Evolutionary conservation across 805 yeast genomes (phyloP).

Genomic region (Sungouiozyma ichnusensis): DNA sequence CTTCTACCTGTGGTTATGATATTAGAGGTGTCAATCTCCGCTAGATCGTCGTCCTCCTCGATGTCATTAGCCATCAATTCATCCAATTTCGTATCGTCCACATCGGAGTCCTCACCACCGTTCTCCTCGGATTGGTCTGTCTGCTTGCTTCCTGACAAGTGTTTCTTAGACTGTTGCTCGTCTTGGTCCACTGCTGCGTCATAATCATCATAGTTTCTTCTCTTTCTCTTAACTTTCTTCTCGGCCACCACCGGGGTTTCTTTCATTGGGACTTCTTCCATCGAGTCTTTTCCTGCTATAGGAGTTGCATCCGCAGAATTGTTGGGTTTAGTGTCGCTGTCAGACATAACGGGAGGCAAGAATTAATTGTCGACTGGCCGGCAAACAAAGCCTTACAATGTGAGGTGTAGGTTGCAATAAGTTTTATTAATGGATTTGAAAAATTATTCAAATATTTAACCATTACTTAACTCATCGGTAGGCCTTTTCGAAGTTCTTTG

Average conservation of each 20-base stretch:
- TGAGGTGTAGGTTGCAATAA: too few species aligned
- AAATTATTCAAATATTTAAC: neutral
- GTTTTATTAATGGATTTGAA: neutral
- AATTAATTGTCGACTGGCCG: too few species aligned
- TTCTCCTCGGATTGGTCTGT: slow-evolving; percentile 14
- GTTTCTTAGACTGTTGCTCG: slow-evolving; percentile 31
- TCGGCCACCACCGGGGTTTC: slow-evolving; percentile 3
- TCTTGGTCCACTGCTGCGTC: slow-evolving; percentile 53
- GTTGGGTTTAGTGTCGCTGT: neutral
- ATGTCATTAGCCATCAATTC: slow-evolving; percentile 43
- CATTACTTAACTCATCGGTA: too few species aligned
- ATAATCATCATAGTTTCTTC: slow-evolving; percentile 49
- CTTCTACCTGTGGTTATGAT: slow-evolving; percentile 80
- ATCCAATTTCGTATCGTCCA: slow-evolving; percentile 43
- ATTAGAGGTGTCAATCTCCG: slow-evolving; percentile 72
- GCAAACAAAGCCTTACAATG: too few species aligned
- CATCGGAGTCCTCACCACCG: slow-evolving; percentile 38
- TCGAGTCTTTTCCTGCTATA: too few species aligned
- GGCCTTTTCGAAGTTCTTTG: too few species aligned
- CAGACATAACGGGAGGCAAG: too few species aligned
- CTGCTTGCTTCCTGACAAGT: slow-evolving; percentile 19
- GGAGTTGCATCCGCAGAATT: too few species aligned
- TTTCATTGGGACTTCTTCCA: neutral
- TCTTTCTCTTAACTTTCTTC: slow-evolving; percentile 22
- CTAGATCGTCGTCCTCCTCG: slow-evolving; percentile 68